Percentiles rank a stretch among this genome's conserved stretches.
Evolutionary conservation across 1,139 yeast genomes (phyloP).

Genomic region (Debaryomyces nepalensis): DNA sequence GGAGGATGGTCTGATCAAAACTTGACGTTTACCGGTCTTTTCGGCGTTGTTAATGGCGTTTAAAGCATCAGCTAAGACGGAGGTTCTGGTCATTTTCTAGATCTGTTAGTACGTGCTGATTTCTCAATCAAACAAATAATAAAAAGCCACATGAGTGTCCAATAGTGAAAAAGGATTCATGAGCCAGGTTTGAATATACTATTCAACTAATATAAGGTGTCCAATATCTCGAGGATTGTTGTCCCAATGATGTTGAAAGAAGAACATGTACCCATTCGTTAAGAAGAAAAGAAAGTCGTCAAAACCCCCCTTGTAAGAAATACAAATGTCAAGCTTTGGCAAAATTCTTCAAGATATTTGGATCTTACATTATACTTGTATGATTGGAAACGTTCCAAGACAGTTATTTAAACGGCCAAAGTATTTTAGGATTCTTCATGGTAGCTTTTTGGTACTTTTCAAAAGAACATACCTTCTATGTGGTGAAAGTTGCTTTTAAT

Average conservation of each 20-base stretch:
- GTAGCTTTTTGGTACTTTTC: slow-evolving; percentile 6
- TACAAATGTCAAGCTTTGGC: slow-evolving; percentile 12
- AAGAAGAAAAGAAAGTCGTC: slow-evolving; percentile 12
- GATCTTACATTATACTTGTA: slow-evolving; percentile 20
- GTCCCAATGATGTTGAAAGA: slow-evolving; percentile 24
- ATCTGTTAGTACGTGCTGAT: slow-evolving; percentile 17
- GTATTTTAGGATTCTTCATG: slow-evolving; percentile 1
- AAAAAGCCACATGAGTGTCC: slow-evolving; percentile 47
- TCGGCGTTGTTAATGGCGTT: slow-evolving; percentile 98
- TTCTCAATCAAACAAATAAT: slow-evolving; percentile 13
- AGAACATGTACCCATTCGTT: slow-evolving; percentile 9
- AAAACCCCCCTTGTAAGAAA: slow-evolving; percentile 8
- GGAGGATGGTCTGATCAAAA: slow-evolving; percentile 94
- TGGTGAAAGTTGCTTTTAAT: neutral
- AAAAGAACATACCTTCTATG: neutral
- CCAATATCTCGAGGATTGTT: slow-evolving; percentile 31
- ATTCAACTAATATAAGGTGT: slow-evolving; percentile 27
- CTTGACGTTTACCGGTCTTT: slow-evolving; percentile 98
- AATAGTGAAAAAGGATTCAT: slow-evolving; percentile 34
- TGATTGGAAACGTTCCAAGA: slow-evolving; percentile 7
- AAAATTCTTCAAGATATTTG: slow-evolving; percentile 21
- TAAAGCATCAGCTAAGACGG: slow-evolving; percentile 97
- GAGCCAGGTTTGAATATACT: slow-evolving; percentile 26
- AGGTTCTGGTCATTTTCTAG: slow-evolving; percentile 85
- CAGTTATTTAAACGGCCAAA: neutral